Conservation (phyloP, 2,329 filamentous ascomycete species). For the Penicillium sp. region DNA sequence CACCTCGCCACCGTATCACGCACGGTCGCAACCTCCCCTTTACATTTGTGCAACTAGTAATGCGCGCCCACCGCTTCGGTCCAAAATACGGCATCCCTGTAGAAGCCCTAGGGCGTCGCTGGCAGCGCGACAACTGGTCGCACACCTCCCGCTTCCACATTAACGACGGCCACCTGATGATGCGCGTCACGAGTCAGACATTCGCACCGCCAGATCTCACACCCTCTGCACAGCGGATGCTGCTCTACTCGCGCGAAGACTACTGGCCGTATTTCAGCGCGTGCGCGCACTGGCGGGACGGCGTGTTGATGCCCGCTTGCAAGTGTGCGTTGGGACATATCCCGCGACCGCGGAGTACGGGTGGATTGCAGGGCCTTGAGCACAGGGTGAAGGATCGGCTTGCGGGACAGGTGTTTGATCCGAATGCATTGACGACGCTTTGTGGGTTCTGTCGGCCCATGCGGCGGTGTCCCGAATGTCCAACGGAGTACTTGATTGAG, state of each 20-base stretch:
- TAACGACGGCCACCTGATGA: slow-evolving; percentile 52
- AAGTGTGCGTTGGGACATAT: slow-evolving; percentile 61
- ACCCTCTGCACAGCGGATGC: slow-evolving; percentile 50
- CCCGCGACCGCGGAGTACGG: slow-evolving; percentile 43
- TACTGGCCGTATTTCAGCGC: slow-evolving; percentile 61
- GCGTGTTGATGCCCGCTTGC: slow-evolving; percentile 56
- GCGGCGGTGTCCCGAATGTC: slow-evolving; percentile 59
- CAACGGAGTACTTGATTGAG: slow-evolving; percentile 60
- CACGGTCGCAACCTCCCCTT: slow-evolving; percentile 56
- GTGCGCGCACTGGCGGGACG: slow-evolving; percentile 61
- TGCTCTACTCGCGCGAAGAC: slow-evolving; percentile 58
- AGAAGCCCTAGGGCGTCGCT: slow-evolving; percentile 51
- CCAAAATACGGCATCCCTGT: slow-evolving; percentile 48
- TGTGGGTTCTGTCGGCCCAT: slow-evolving; percentile 57
- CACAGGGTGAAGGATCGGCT: slow-evolving; percentile 40
- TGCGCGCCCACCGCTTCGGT: slow-evolving; percentile 49
- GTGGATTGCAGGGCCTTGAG: slow-evolving; percentile 42
- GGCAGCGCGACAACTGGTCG: slow-evolving; percentile 54
- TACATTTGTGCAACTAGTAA: slow-evolving; percentile 56
- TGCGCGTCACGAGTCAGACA: slow-evolving; percentile 55
- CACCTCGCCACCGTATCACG: slow-evolving; percentile 53
- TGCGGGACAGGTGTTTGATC: slow-evolving; percentile 28
- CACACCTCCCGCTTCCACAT: slow-evolving; percentile 55
- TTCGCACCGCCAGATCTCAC: slow-evolving; percentile 54
- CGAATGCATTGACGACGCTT: slow-evolving; percentile 47